Base-by-base conservation (phyloP, 345 rosid species). In the Citrus inodora region DNA sequence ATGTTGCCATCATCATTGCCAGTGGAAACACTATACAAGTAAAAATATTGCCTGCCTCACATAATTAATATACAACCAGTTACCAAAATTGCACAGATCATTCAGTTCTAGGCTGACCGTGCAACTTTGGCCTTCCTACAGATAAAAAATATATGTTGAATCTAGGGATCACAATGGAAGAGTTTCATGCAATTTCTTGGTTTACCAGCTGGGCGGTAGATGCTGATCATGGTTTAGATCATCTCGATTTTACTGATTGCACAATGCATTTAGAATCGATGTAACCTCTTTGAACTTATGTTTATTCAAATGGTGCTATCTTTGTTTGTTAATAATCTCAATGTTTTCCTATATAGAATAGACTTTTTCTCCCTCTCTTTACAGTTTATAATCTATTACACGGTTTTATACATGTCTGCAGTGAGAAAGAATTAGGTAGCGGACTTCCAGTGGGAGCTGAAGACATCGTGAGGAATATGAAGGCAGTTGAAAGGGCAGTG, bases 181-280 rank as follows among this genome's bases (percentile, higher is more conserved):
- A 91, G 72, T 95, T 95, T 80, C 94, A 89, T 83, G 87, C 87
- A 24, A 85, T 95, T 38, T 87, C 98, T 66, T 91, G 93, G 94
- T 89, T 95, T 76, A 92, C 98, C 67, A 92, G 98, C 88, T 93
- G 99, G 99, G 98, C 99, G 3, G 99, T 95, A 22, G 98, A 95
- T 79, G 97, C 91, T 80, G 97, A 95, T 82, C 97, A 95, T 62
- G 70, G 91, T 80, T 88, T 97, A 17, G 91, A 88, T 75, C 82
- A 91, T 81, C 83, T 89, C 5, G 82, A 81, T 80, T 79, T 79
- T 56, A 77, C 77, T 32, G 86, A 88, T 76, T 72, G 84, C 53
- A 80, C 38, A 72, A 63, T 82, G 70, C 81, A 69, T 76, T 77
- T 79, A 40, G 82, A 83, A 58, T 77, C 86, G 9, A 78, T 70